Conservation (phyloP, 1,284 basidiomycete genomes). For the Trichosporon sp. region DNA sequence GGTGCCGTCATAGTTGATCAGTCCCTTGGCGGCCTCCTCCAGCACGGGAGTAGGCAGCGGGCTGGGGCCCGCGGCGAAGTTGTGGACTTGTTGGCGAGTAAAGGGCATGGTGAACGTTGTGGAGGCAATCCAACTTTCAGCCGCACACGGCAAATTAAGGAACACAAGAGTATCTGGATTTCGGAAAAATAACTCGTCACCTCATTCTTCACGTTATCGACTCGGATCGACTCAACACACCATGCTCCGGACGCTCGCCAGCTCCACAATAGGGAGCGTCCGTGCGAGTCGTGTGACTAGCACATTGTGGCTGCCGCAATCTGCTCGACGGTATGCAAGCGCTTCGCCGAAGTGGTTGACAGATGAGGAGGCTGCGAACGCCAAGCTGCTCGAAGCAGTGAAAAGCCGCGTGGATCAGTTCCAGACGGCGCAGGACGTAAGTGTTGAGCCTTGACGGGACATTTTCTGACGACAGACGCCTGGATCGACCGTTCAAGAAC, state of each 20-base stretch:
- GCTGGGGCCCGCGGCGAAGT: conserved; percentile 89
- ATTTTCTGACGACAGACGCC: conserved; percentile 9
- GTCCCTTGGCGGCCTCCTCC: conserved; percentile 62
- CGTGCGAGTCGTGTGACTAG: background rate
- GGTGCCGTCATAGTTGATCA: conserved; percentile 78
- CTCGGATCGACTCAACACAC: background rate
- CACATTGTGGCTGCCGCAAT: background rate
- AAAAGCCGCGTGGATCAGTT: conserved; percentile 8
- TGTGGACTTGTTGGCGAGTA: conserved; percentile 57
- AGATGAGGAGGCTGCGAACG: conserved; percentile 8
- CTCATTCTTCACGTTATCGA: background rate
- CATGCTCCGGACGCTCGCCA: background rate
- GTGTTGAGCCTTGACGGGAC: background rate
- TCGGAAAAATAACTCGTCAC: background rate
- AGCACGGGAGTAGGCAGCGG: conserved; percentile 77
- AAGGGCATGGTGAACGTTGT: conserved; percentile 4
- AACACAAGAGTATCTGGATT: no score
- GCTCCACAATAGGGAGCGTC: background rate
- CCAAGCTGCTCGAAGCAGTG: conserved; percentile 13
- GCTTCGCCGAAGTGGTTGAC: conserved; percentile 6
- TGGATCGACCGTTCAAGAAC: conserved; percentile 35
- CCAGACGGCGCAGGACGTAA: conserved; percentile 6
- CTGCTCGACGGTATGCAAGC: background rate
- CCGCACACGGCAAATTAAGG: background rate
- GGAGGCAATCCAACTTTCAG: background rate